phyloP scores from a whole-genome alignment of 169 alveolate genomes.

The Plasmodium reichenowi region DNA sequence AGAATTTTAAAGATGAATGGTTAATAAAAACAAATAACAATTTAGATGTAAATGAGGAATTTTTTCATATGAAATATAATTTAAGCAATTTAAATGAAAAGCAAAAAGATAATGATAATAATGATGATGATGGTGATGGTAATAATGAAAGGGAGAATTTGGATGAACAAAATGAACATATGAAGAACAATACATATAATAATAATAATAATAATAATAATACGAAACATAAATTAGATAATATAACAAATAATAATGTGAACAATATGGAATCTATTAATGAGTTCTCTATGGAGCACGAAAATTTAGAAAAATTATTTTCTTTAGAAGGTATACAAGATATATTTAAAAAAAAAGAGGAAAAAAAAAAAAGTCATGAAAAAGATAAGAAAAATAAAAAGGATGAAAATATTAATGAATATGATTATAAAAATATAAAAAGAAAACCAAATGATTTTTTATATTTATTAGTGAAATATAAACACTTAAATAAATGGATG shows the following conservation, averaged over 20 bases:
- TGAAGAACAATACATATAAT: constrained; percentile 27
- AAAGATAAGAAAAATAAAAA: constrained; percentile 29
- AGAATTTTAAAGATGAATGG: constrained; percentile 67
- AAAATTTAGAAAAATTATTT: constrained; percentile 49
- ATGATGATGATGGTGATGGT: neutral
- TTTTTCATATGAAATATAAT: constrained; percentile 75
- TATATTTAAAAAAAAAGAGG: constrained; percentile 25
- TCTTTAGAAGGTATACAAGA: constrained; percentile 65
- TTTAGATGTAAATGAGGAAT: constrained; percentile 65
- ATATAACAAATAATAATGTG: neutral
- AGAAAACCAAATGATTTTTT: constrained; percentile 80
- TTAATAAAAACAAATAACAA: constrained; percentile 60
- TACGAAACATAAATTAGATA: neutral
- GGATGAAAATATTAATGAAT: constrained; percentile 26
- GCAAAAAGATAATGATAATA: constrained; percentile 4
- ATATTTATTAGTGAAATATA: constrained; percentile 80
- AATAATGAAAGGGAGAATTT: neutral
- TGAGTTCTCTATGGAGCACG: constrained; percentile 14
- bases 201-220: constrained; percentile 33
- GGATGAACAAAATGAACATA: constrained; percentile 51
- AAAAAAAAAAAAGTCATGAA: constrained; percentile 22
- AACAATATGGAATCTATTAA: neutral
- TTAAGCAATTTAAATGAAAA: constrained; percentile 60
- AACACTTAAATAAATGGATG: constrained; percentile 78
- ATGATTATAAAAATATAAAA: constrained; percentile 76